Conservation (phyloP, 2,329 filamentous ascomycete genomes). For the Paecilomyces sp. region DNA sequence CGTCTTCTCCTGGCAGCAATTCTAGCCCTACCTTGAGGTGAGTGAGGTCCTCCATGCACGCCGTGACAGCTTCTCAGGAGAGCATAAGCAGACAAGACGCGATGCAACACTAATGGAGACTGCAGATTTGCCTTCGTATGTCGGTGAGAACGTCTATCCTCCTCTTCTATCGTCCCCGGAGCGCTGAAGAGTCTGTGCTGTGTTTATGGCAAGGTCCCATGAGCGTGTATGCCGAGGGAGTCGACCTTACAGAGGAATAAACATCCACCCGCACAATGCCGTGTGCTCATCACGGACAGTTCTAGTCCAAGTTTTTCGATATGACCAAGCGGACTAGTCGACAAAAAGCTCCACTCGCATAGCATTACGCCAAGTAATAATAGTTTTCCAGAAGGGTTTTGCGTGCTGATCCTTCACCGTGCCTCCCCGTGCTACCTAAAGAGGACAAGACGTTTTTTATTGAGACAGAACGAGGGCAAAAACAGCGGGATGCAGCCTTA, state of each 20-base stretch:
- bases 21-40: not conserved
- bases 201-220: not conserved
- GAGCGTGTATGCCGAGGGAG: not conserved
- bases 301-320: not conserved
- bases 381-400: slow-evolving; percentile 9
- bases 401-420: not conserved
- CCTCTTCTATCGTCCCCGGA: not conserved
- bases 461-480: not conserved
- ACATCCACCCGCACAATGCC: not conserved
- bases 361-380: not conserved
- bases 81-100: not conserved
- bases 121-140: not conserved
- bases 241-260: not conserved
- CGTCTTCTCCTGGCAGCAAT: not conserved
- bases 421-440: not conserved
- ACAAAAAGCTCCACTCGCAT: not conserved
- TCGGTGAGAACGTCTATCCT: not conserved
- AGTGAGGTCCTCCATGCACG: not conserved
- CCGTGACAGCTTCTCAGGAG: not conserved
- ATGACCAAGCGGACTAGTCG: not conserved
- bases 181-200: not conserved
- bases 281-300: not conserved
- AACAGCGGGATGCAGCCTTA: not conserved
- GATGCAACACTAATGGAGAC: not conserved
- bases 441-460: not conserved